phyloP scores from a whole-genome alignment of 495 filamentous ascomycete species.

The Hyphodiscus hymeniophilus region DNA sequence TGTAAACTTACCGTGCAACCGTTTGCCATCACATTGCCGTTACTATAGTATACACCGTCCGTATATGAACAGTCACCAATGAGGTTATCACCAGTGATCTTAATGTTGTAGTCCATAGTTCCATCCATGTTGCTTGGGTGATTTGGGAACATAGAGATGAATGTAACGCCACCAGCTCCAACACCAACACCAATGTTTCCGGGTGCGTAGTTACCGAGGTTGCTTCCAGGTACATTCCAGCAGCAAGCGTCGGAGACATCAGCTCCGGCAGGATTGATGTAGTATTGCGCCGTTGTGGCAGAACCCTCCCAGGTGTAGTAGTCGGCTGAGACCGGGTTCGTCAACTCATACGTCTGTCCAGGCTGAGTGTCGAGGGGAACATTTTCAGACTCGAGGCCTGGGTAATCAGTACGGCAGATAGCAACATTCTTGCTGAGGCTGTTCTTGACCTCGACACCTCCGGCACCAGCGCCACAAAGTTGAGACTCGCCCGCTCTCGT shows the following conservation, averaged over 20 bases:
- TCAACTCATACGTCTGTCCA: conserved; percentile 51
- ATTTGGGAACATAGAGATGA: conserved; percentile 72
- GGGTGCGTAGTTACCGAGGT: conserved; percentile 84
- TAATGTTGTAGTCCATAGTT: conserved; percentile 63
- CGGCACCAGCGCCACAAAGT: conserved; percentile 69
- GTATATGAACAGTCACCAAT: conserved; percentile 63
- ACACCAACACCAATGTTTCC: conserved; percentile 79
- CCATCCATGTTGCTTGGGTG: conserved; percentile 48
- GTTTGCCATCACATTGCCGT: conserved; percentile 33
- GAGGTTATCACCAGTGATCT: conserved; percentile 55
- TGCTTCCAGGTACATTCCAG: conserved; percentile 49
- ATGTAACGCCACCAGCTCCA: conserved; percentile 54
- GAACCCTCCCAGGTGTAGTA: conserved; percentile 74
- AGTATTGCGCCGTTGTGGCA: conserved; percentile 88
- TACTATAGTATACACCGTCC: conserved; percentile 52
- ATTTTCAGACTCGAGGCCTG: conserved; percentile 78
- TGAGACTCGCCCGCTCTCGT: conserved; percentile 58
- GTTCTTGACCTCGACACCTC: conserved; percentile 67
- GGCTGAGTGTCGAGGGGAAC: conserved; percentile 58
- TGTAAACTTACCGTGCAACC: conserved; percentile 63
- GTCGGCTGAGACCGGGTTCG: conserved; percentile 57
- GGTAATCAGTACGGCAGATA: conserved; percentile 94
- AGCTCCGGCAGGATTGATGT: conserved; percentile 77
- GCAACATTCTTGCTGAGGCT: conserved; percentile 53
- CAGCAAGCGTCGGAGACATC: conserved; percentile 61